phyloP scores from a whole-genome alignment of 768 basidiomycete genomes.

The Sistotremastrum niveocremeum region DNA sequence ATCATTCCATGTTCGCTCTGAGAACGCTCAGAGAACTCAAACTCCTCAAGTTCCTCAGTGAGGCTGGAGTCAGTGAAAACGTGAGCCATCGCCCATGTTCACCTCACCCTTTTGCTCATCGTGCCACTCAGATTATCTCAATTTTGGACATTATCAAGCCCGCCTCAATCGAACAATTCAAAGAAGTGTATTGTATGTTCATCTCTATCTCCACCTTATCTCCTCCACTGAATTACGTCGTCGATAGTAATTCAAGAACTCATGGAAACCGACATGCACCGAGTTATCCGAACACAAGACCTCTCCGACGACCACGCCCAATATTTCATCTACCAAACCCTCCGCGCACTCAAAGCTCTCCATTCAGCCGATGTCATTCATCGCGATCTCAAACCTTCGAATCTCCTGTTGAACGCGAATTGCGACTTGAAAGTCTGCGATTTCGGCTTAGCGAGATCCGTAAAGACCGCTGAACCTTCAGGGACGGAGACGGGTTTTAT shows the following conservation, averaged over 20 bases:
- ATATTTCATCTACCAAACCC: constrained; percentile 76
- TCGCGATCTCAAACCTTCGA: constrained; percentile 75
- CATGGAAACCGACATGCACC: constrained; percentile 85
- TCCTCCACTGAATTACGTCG: constrained; percentile 2
- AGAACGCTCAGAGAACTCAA: constrained; percentile 79
- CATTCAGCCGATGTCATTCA: constrained; percentile 77
- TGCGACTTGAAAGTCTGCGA: constrained; percentile 86
- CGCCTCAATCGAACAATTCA: constrained; percentile 57
- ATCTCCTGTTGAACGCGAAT: constrained; percentile 77
- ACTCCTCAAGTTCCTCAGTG: constrained; percentile 64
- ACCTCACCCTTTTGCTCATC: no score
- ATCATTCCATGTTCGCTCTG: constrained; percentile 91
- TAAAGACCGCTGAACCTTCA: constrained; percentile 36
- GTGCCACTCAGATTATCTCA: constrained; percentile 58
- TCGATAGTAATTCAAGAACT: constrained; percentile 65
- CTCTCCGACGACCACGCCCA: constrained; percentile 76
- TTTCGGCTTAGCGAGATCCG: constrained; percentile 68
- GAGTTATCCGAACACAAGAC: constrained; percentile 82
- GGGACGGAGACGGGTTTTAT: constrained; percentile 55
- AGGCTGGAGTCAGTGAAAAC: constrained; percentile 83
- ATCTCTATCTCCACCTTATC: neutral
- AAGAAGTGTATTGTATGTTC: constrained; percentile 68
- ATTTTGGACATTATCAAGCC: constrained; percentile 88
- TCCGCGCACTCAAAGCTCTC: constrained; percentile 78
- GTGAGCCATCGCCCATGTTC: constrained; percentile 22